phyloP scores from a whole-genome alignment of 495 filamentous ascomycete species.

The Hypoxylon fragiforme region DNA sequence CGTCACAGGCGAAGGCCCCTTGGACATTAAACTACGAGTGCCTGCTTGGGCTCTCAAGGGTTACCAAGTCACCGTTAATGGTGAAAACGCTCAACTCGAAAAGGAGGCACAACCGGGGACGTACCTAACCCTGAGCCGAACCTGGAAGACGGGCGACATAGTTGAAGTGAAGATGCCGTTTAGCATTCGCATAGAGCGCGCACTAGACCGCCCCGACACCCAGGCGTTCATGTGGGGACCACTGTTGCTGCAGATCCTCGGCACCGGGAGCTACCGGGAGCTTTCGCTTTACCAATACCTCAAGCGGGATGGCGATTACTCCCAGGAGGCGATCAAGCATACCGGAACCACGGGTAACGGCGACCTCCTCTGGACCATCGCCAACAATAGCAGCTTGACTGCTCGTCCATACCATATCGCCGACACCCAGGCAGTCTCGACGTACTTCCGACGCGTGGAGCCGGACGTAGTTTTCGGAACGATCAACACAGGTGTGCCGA shows the following conservation, averaged over 20 bases:
- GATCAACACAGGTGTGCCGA: constrained; percentile 20
- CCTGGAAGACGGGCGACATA: constrained; percentile 37
- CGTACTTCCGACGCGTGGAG: constrained; percentile 31
- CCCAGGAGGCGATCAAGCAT: constrained; percentile 16
- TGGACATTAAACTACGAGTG: constrained; percentile 39
- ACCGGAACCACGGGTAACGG: constrained; percentile 9
- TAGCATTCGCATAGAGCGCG: constrained; percentile 33
- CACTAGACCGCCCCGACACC: constrained; percentile 35
- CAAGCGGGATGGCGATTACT: constrained; percentile 28
- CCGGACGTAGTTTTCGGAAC: constrained; percentile 22
- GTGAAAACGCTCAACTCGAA: constrained; percentile 13
- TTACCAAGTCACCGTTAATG: constrained; percentile 35
- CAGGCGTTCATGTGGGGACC: constrained; percentile 39
- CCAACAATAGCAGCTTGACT: constrained; percentile 14
- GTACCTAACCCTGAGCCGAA: constrained; percentile 36
- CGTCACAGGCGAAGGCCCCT: constrained; percentile 31
- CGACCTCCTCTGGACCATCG: constrained; percentile 19
- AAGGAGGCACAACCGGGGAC: constrained; percentile 20
- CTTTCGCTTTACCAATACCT: constrained; percentile 29
- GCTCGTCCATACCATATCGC: constrained; percentile 30
- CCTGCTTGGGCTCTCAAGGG: constrained; percentile 37
- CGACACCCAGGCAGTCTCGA: constrained; percentile 25
- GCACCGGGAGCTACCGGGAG: constrained; percentile 11
- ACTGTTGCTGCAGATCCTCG: constrained; percentile 29
- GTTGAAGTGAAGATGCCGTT: constrained; percentile 38